Evolutionary conservation across 495 filamentous ascomycete genomes (phyloP).

Genomic region (Darksidea phi): DNA sequence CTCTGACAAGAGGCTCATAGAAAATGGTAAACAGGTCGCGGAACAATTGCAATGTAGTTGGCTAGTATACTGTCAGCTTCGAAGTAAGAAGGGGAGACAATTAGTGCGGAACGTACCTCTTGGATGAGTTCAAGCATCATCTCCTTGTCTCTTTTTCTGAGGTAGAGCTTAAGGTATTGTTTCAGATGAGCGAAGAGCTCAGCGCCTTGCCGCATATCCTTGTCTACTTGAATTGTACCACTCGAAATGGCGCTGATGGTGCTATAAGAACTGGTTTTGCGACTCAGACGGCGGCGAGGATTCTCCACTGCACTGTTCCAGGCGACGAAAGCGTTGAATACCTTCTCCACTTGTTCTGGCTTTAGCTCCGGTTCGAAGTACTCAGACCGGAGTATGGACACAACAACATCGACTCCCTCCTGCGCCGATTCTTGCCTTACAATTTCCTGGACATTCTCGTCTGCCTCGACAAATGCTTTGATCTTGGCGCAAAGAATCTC

Average conservation of each 20-base stretch:
- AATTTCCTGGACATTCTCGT: constrained; percentile 68
- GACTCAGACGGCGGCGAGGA: constrained; percentile 43
- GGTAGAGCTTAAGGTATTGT: constrained; percentile 89
- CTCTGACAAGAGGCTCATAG: constrained; percentile 92
- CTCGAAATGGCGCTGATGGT: constrained; percentile 29
- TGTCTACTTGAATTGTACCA: constrained; percentile 53
- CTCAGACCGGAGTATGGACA: constrained; percentile 76
- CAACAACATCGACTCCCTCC: constrained; percentile 78
- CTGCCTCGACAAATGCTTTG: constrained; percentile 69
- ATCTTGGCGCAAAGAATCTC: constrained; percentile 77
- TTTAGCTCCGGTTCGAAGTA: constrained; percentile 66
- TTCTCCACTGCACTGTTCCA: constrained; percentile 95
- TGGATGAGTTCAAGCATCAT: constrained; percentile 97
- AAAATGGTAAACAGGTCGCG: constrained; percentile 97
- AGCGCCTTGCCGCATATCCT: constrained; percentile 81
- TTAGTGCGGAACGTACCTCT: constrained; percentile 52
- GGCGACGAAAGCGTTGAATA: constrained; percentile 94
- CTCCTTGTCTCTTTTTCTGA: constrained; percentile 86
- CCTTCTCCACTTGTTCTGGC: constrained; percentile 70
- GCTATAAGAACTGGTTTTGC: constrained; percentile 26
- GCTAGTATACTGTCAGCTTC: constrained; percentile 41
- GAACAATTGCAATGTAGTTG: constrained; percentile 88
- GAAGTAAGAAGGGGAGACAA: not conserved
- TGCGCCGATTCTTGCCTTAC: constrained; percentile 67
- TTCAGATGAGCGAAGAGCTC: constrained; percentile 92